Evolutionary conservation across 1,284 basidiomycete species (phyloP).

Genomic region (Earliella scabrosa): DNA sequence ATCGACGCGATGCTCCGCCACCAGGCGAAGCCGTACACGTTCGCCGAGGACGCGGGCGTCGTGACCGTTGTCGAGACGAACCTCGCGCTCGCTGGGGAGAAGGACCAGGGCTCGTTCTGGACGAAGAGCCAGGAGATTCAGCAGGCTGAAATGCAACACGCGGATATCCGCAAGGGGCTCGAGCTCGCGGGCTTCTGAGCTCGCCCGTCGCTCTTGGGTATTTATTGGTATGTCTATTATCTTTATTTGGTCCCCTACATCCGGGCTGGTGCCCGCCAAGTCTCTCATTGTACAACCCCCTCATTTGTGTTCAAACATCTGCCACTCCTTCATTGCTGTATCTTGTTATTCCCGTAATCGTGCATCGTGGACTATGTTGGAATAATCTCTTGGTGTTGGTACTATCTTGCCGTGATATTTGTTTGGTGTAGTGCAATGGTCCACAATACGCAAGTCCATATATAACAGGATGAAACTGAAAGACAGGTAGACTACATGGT

Average conservation of each 20-base stretch:
- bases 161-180: constrained; percentile 63
- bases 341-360: background rate
- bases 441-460: constrained; percentile 23
- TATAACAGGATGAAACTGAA: constrained; percentile 20
- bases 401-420: no score
- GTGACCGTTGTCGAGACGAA: constrained; percentile 51
- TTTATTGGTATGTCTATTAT: constrained; percentile 21
- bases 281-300: constrained; percentile 13
- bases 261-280: constrained; percentile 15
- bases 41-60: constrained; percentile 51
- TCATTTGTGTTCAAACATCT: background rate
- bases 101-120: constrained; percentile 58
- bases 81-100: constrained; percentile 43
- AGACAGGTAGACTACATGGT: constrained; percentile 22
- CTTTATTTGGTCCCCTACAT: constrained; percentile 1
- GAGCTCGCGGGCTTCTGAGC: constrained; percentile 62
- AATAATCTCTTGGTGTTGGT: background rate
- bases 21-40: constrained; percentile 56
- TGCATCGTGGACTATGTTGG: constrained; percentile 1
- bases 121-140: constrained; percentile 61
- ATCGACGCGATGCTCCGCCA: constrained; percentile 60
- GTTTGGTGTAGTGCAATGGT: background rate
- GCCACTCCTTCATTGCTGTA: constrained; percentile 1
- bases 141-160: constrained; percentile 58
- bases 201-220: constrained; percentile 5